Conservation (phyloP, 805 yeast species). For the Martiniozyma abietophila region DNA sequence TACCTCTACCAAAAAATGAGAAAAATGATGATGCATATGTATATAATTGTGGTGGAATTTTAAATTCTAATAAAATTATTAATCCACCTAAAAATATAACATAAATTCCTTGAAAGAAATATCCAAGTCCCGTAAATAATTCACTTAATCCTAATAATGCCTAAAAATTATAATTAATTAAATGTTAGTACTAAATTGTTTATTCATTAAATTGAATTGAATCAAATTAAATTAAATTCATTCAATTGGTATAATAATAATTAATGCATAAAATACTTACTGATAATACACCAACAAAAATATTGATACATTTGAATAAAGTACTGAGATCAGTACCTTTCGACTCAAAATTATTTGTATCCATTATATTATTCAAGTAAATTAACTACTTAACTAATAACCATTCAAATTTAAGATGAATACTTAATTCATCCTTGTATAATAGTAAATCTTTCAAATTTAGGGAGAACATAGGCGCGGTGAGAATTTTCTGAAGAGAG, state of each 20-base stretch:
- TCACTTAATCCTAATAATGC: slow-evolving; percentile 41
- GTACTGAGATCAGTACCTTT: too few relatives aligned
- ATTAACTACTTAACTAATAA: too few relatives aligned
- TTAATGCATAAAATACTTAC: slow-evolving; percentile 28
- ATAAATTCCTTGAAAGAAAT: slow-evolving; percentile 52
- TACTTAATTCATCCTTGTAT: too few relatives aligned
- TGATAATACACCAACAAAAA: slow-evolving; percentile 44
- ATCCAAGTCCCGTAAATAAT: slow-evolving; percentile 30
- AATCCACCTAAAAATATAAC: slow-evolving; percentile 45
- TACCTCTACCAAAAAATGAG: slow-evolving; percentile 68
- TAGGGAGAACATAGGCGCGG: too few relatives aligned
- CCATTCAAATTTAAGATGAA: too few relatives aligned
- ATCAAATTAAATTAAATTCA: background rate
- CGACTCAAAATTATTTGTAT: too few relatives aligned
- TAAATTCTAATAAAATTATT: slow-evolving; percentile 39
- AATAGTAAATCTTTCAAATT: too few relatives aligned
- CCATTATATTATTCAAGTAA: slow-evolving; percentile 17
- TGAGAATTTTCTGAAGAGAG: background rate
- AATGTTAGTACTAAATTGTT: background rate
- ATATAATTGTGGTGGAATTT: slow-evolving; percentile 50
- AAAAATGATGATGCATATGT: slow-evolving; percentile 60
- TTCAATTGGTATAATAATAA: slow-evolving; percentile 1
- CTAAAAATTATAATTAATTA: too few relatives aligned
- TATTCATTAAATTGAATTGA: background rate
- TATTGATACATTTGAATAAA: slow-evolving; percentile 42